Percentiles rank a stretch among this genome's conserved stretches.
Evolutionary conservation across 164 flowering plant species (phyloP).

Genomic region (Dillenia turbinata): DNA sequence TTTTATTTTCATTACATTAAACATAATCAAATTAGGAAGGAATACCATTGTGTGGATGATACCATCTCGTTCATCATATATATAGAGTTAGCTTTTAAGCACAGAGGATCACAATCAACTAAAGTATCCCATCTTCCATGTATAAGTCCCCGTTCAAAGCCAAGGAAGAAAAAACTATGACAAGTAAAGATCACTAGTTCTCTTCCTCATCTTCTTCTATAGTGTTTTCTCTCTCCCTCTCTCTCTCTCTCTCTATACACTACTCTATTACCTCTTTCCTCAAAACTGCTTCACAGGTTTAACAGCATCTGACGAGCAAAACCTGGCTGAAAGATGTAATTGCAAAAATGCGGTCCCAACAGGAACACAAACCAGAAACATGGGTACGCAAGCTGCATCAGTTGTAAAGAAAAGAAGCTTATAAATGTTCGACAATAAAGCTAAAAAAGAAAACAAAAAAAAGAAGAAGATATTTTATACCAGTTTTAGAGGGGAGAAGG

Average conservation of each 20-base stretch:
- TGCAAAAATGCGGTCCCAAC: conserved; percentile 45
- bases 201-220: not conserved
- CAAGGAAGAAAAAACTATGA: not conserved
- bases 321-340: conserved; percentile 71
- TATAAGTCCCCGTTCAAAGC: conserved; percentile 8
- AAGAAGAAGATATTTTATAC: not conserved
- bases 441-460: not conserved
- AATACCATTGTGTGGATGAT: conserved; percentile 1
- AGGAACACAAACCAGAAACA: conserved; percentile 64
- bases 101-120: not conserved
- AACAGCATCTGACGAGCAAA: conserved; percentile 60
- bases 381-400: conserved; percentile 69
- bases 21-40: not conserved
- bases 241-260: not conserved
- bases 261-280: not conserved
- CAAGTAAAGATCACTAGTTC: not conserved
- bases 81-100: not conserved
- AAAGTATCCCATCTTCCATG: conserved; percentile 3
- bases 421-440: conserved; percentile 4
- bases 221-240: not conserved
- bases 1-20: too few relatives aligned
- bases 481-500: not conserved
- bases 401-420: conserved; percentile 26
- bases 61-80: not conserved
- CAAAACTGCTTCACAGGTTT: conserved; percentile 18